Evolutionary conservation across 306 rosid species (phyloP).

Genomic region (Trifolium fragiferum): DNA sequence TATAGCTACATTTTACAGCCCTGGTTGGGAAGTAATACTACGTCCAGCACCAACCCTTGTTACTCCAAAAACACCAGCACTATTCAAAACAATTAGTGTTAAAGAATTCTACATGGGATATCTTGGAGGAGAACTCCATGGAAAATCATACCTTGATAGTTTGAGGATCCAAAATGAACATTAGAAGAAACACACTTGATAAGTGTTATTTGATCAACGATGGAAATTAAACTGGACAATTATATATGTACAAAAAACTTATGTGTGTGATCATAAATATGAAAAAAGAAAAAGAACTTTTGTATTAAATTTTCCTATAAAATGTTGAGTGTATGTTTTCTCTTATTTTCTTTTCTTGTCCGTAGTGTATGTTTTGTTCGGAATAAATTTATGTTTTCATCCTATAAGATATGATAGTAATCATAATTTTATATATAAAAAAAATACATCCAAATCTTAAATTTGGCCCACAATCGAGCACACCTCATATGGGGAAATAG

Average conservation of each 20-base stretch:
- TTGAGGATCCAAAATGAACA: conserved; percentile 35
- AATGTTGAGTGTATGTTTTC: too few species aligned
- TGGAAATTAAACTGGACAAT: background rate
- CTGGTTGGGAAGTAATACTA: background rate
- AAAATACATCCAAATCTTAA: too few species aligned
- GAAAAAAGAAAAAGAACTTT: too few species aligned
- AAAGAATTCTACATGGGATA: conserved; percentile 38
- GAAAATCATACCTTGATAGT: conserved; percentile 51
- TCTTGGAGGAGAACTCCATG: conserved; percentile 41
- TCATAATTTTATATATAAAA: too few species aligned
- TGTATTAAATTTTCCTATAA: too few species aligned
- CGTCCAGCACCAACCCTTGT: conserved; percentile 35
- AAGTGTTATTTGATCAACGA: background rate
- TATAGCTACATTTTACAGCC: conserved; percentile 36
- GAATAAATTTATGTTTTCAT: too few species aligned
- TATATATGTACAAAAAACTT: background rate
- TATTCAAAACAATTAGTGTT: conserved; percentile 37
- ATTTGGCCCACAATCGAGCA: too few species aligned
- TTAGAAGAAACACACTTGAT: conserved; percentile 14
- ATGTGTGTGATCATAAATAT: too few species aligned
- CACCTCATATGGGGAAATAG: too few species aligned
- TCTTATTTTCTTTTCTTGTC: too few species aligned
- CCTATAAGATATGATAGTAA: too few species aligned
- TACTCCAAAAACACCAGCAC: conserved; percentile 45
- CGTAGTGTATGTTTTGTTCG: too few species aligned